Evolutionary conservation across 2,329 filamentous ascomycete species (phyloP).

Genomic region (Colletotrichum sublineola): DNA sequence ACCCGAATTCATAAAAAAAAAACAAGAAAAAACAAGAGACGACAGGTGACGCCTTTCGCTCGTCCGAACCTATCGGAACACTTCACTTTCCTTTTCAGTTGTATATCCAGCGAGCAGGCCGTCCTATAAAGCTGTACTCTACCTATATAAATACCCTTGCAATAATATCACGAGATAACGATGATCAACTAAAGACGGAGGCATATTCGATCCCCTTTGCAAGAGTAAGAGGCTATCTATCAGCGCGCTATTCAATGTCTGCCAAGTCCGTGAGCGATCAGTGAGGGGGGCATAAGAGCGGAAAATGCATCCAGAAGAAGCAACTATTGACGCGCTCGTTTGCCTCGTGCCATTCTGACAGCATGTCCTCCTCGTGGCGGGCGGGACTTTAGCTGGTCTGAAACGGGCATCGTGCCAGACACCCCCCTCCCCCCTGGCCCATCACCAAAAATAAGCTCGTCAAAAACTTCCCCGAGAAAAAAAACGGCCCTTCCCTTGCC

Average conservation of each 20-base stretch:
- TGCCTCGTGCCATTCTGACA: neutral
- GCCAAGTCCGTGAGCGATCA: neutral
- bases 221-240: too few relatives aligned
- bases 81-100: neutral
- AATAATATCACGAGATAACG: conserved; percentile 8
- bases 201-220: neutral
- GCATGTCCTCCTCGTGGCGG: neutral
- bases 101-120: neutral
- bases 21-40: neutral
- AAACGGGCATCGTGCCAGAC: conserved; percentile 13
- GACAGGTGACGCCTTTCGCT: conserved; percentile 1
- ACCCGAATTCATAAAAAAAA: neutral
- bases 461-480: neutral
- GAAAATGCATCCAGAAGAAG: neutral
- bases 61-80: neutral
- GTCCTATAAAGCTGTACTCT: neutral
- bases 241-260: neutral
- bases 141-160: neutral
- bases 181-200: neutral
- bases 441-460: conserved; percentile 4
- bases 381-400: neutral
- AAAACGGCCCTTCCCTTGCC: neutral
- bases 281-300: neutral
- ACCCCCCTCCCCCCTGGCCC: neutral
- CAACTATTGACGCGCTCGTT: neutral